Evolutionary conservation across 257 asterid species (phyloP).

Genomic region (Datura wrightii): DNA sequence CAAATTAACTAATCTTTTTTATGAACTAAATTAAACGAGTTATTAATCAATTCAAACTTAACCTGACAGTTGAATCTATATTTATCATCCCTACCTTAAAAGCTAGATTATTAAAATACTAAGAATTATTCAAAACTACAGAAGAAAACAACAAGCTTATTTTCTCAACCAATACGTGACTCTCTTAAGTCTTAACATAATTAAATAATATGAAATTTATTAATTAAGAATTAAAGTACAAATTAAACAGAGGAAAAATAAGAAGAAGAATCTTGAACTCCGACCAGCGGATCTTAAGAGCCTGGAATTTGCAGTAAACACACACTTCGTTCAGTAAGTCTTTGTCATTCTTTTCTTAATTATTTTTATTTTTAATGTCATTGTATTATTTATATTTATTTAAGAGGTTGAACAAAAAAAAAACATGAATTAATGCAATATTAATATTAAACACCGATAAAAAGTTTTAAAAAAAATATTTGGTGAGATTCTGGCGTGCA

Average conservation of each 20-base stretch:
- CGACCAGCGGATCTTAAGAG: constrained; percentile 41
- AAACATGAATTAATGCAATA: not conserved
- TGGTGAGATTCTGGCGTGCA: constrained; percentile 29
- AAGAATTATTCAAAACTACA: not conserved
- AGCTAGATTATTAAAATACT: not conserved
- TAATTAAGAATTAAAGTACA: constrained; percentile 31
- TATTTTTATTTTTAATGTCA: not conserved
- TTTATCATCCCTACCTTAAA: not conserved
- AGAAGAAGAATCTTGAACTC: constrained; percentile 32
- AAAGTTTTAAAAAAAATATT: not conserved
- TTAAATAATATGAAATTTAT: not conserved
- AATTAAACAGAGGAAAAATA: constrained; percentile 1
- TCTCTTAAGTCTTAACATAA: too few relatives aligned
- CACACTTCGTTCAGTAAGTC: constrained; percentile 13
- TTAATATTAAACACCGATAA: not conserved
- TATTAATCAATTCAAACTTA: too few relatives aligned
- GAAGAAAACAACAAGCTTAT: not conserved
- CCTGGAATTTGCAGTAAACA: constrained; percentile 21
- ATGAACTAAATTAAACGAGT: too few relatives aligned
- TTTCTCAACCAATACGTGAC: not conserved
- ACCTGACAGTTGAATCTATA: too few relatives aligned
- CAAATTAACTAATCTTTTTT: too few relatives aligned
- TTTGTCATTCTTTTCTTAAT: constrained; percentile 14
- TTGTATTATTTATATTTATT: not conserved
- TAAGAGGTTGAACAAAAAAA: not conserved